These are phyloP conservation scores for Pythium aphanidermatum DNA, from an alignment of 352 stramenopile genomes.

Conservation along the genomic window DNA sequence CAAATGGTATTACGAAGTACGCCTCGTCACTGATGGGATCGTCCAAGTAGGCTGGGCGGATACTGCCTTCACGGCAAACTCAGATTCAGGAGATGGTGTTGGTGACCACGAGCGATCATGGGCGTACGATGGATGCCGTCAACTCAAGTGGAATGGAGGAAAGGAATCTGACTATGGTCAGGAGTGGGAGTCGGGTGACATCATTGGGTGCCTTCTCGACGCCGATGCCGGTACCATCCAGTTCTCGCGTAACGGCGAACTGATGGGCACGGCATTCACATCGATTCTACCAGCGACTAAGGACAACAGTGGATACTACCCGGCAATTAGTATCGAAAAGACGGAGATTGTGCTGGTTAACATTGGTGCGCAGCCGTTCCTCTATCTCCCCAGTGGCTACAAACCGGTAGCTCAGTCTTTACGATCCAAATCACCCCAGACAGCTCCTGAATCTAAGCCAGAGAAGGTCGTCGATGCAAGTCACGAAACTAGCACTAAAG, in stretches of 20 bases:
- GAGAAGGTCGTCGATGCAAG: neutral
- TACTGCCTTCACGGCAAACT: slow-evolving; percentile 66
- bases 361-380: slow-evolving; percentile 71
- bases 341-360: slow-evolving; percentile 81
- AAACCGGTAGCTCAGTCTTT: slow-evolving; percentile 41
- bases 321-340: slow-evolving; percentile 79
- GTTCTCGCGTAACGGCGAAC: slow-evolving; percentile 83
- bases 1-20: slow-evolving; percentile 91
- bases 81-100: slow-evolving; percentile 81
- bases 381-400: slow-evolving; percentile 41
- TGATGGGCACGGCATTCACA: slow-evolving; percentile 54
- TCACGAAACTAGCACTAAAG: slow-evolving; percentile 1
- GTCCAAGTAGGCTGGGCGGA: slow-evolving; percentile 92
- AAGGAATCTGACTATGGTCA: slow-evolving; percentile 55
- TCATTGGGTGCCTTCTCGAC: slow-evolving; percentile 87
- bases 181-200: slow-evolving; percentile 74
- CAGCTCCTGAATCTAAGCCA: too few relatives aligned
- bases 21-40: slow-evolving; percentile 81
- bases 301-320: slow-evolving; percentile 42
- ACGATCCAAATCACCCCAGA: slow-evolving; percentile 4
- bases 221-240: slow-evolving; percentile 57
- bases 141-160: slow-evolving; percentile 81
- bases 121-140: slow-evolving; percentile 84
- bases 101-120: slow-evolving; percentile 88
- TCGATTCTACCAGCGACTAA: slow-evolving; percentile 23